Evolutionary conservation across 1,284 basidiomycete genomes (phyloP).

Genomic region (Sanghuangporus weigelae): DNA sequence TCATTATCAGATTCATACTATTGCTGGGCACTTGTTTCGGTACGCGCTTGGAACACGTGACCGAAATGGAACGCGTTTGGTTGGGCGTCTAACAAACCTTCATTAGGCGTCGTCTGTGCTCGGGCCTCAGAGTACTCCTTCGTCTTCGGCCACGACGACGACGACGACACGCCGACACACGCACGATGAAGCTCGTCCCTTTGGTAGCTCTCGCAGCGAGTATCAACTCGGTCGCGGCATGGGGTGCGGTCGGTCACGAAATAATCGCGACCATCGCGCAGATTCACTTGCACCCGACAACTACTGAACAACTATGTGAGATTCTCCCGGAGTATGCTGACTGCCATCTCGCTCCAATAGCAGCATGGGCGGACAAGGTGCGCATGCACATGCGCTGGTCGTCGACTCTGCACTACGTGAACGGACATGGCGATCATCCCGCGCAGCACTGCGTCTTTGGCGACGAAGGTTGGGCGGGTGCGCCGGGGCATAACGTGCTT

Average conservation of each 20-base stretch:
- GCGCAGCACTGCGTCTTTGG: constrained; percentile 71
- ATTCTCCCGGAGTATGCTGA: constrained; percentile 54
- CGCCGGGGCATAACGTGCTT: constrained; percentile 65
- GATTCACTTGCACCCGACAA: constrained; percentile 77
- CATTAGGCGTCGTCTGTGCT: too few relatives aligned
- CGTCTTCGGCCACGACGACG: too few relatives aligned
- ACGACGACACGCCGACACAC: too few relatives aligned
- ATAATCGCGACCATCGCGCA: constrained; percentile 92
- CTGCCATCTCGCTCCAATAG: constrained; percentile 79
- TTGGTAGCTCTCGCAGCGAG: neutral
- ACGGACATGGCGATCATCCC: constrained; percentile 72
- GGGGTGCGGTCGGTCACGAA: constrained; percentile 62
- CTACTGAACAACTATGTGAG: constrained; percentile 63
- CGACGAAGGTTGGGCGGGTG: constrained; percentile 77
- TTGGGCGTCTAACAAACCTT: too few relatives aligned
- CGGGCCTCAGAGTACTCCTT: too few relatives aligned
- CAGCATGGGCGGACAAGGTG: constrained; percentile 82
- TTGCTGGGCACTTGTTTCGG: too few relatives aligned
- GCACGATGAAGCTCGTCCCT: neutral
- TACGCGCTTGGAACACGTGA: too few relatives aligned
- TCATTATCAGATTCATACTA: too few relatives aligned
- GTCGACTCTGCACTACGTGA: constrained; percentile 70
- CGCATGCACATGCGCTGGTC: constrained; percentile 58
- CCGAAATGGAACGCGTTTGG: too few relatives aligned
- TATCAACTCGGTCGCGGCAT: neutral